phyloP scores from a whole-genome alignment of 495 filamentous ascomycete species.

The Aspergillus sclerotiicarbonarius region DNA sequence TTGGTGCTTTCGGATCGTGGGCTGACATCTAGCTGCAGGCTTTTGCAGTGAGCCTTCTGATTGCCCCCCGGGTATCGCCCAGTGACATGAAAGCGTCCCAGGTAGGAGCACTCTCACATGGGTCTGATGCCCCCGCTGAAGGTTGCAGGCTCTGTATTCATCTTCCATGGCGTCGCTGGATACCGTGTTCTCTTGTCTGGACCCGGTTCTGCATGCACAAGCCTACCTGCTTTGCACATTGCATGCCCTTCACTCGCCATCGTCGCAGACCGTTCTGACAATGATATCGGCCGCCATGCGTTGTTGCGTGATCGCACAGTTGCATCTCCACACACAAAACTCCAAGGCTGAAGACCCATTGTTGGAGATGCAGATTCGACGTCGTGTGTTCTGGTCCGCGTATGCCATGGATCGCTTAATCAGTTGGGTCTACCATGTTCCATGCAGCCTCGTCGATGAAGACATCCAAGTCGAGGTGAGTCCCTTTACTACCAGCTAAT shows the following conservation, averaged over 20 bases:
- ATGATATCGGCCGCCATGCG: conserved; percentile 24
- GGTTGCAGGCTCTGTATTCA: conserved; percentile 14
- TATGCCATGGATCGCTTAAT: conserved; percentile 25
- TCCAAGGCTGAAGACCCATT: conserved; percentile 5
- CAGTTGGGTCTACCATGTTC: conserved; percentile 25
- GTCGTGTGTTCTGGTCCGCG: conserved; percentile 25
- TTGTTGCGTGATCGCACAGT: conserved; percentile 20
- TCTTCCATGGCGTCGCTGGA: conserved; percentile 14
- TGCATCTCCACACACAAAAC: conserved; percentile 14
- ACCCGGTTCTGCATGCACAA: conserved; percentile 22
- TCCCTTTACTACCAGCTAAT: background rate
- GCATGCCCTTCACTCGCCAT: conserved; percentile 26
- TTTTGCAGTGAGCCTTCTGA: conserved; percentile 21
- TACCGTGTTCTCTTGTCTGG: conserved; percentile 15
- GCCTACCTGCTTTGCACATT: conserved; percentile 25
- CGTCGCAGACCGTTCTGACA: conserved; percentile 22
- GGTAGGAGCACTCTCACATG: background rate
- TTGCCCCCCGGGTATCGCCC: conserved; percentile 20
- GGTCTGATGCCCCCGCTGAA: background rate
- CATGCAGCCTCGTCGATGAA: conserved; percentile 21
- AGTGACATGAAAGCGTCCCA: conserved; percentile 20
- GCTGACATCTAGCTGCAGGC: conserved; percentile 5
- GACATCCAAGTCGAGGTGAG: conserved; percentile 21
- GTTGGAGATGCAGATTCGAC: conserved; percentile 20
- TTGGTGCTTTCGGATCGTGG: no score